Percentiles rank a stretch among this genome's conserved stretches.
These are phyloP conservation scores for Truncatella angustata DNA, from an alignment of 2,329 filamentous ascomycete genomes.

Conservation along the genomic window DNA sequence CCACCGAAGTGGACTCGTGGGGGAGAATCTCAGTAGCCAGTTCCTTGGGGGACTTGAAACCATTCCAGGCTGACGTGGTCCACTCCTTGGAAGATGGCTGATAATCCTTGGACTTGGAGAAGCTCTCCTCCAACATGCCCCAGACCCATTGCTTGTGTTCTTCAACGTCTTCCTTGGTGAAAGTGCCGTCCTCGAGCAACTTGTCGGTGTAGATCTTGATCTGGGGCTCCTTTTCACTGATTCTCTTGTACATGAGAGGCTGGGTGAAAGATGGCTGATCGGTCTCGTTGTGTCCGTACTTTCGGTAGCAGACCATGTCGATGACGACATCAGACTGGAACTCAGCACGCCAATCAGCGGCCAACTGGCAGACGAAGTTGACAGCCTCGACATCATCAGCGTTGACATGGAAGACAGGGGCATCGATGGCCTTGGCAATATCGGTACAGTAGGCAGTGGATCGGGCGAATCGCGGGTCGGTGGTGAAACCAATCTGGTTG, in stretches of 20 bases:
- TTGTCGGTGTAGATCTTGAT: conserved; percentile 91
- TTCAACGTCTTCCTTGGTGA: conserved; percentile 95
- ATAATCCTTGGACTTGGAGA: conserved; percentile 96
- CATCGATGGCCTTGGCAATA: conserved; percentile 98
- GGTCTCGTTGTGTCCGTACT: conserved; percentile 98
- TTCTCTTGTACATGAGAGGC: conserved; percentile 98
- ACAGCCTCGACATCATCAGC: conserved; percentile 97
- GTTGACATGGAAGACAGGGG: conserved; percentile 98
- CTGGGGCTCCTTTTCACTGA: conserved; percentile 77
- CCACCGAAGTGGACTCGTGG: conserved; percentile 83
- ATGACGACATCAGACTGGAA: conserved; percentile 99
- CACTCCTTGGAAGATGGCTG: conserved; percentile 95
- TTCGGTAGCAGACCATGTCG: conserved; percentile 98
- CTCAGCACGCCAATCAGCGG: conserved; percentile 95
- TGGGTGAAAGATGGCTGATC: conserved; percentile 99
- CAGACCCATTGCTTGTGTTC: conserved; percentile 99
- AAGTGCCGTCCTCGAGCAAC: conserved; percentile 86
- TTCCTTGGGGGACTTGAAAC: conserved; percentile 98
- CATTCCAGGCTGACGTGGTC: conserved; percentile 98
- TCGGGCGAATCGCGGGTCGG: conserved; percentile 93
- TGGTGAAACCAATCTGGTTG: conserved; percentile 99
- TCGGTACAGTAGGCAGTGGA: conserved; percentile 99
- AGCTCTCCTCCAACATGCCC: conserved; percentile 98
- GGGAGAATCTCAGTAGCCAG: conserved; percentile 90
- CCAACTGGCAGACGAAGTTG: conserved; percentile 96